Percentiles rank a stretch among this genome's conserved stretches.
Evolutionary conservation across 805 yeast genomes (phyloP).

Genomic region (Teunomyces pallodes): DNA sequence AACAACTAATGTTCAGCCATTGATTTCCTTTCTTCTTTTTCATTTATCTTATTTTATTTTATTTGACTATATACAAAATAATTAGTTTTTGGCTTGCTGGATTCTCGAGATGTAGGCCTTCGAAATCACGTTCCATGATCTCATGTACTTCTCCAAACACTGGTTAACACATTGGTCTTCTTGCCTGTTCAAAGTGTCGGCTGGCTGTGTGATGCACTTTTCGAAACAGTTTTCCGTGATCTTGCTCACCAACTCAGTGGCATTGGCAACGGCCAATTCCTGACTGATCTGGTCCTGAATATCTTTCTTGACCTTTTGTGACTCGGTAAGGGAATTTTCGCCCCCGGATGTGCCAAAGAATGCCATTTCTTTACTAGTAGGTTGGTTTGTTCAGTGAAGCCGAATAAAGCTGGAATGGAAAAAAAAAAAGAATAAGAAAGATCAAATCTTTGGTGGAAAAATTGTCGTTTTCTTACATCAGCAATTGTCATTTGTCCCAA

Average conservation of each 20-base stretch:
- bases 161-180: conserved; percentile 70
- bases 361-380: conserved; percentile 9
- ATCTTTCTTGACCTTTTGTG: conserved; percentile 54
- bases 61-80: not conserved
- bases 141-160: conserved; percentile 85
- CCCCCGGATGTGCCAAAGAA: conserved; percentile 13
- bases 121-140: conserved; percentile 85
- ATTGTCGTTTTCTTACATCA: not conserved
- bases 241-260: conserved; percentile 80
- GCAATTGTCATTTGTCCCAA: not conserved
- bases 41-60: not conserved
- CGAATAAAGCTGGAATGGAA: not conserved
- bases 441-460: not conserved
- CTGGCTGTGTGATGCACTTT: conserved; percentile 68
- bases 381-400: not conserved
- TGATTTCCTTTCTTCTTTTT: not conserved
- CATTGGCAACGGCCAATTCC: conserved; percentile 90
- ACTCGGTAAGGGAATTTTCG: conserved; percentile 9
- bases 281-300: conserved; percentile 69
- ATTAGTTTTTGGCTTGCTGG: conserved; percentile 40
- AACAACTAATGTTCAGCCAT: no score
- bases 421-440: not conserved
- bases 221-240: conserved; percentile 86
- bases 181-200: conserved; percentile 41
- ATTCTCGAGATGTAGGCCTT: conserved; percentile 74